Percentiles rank a stretch among this genome's conserved stretches.
phyloP scores from a whole-genome alignment of 805 yeast species.

The Brettanomyces sp. region DNA sequence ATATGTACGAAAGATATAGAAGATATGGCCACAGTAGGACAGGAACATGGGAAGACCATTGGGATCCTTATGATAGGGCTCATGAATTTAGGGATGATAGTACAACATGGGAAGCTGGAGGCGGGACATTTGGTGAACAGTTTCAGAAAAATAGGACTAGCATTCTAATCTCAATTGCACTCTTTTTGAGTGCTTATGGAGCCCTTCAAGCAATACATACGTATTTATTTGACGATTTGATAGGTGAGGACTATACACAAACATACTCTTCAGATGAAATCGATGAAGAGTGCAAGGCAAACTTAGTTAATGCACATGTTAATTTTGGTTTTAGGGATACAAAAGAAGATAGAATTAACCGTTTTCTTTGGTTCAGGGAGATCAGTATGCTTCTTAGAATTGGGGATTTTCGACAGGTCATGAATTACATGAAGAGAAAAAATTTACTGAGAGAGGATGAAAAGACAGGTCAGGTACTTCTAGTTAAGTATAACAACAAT shows the following conservation, averaged over 20 bases:
- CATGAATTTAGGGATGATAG: slow-evolving; percentile 20
- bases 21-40: slow-evolving; percentile 5
- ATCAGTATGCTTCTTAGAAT: slow-evolving; percentile 18
- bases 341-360: slow-evolving; percentile 39
- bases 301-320: slow-evolving; percentile 31
- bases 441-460: slow-evolving; percentile 5
- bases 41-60: slow-evolving; percentile 25
- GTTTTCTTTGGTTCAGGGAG: slow-evolving; percentile 49
- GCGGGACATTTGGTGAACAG: slow-evolving; percentile 18
- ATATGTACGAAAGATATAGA: neutral
- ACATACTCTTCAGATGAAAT: slow-evolving; percentile 14
- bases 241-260: slow-evolving; percentile 19
- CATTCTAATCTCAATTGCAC: slow-evolving; percentile 17
- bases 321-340: slow-evolving; percentile 46
- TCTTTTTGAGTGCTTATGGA: slow-evolving; percentile 19
- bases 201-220: slow-evolving; percentile 23
- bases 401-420: slow-evolving; percentile 17
- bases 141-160: slow-evolving; percentile 19
- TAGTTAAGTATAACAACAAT: neutral
- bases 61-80: slow-evolving; percentile 10
- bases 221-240: slow-evolving; percentile 21
- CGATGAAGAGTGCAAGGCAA: slow-evolving; percentile 32
- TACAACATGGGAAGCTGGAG: slow-evolving; percentile 17
- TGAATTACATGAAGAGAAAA: slow-evolving; percentile 10
- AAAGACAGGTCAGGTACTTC: neutral